Base-by-base conservation (phyloP, 192 early-diverging fungal genomes). In the Coemansia sp. region DNA sequence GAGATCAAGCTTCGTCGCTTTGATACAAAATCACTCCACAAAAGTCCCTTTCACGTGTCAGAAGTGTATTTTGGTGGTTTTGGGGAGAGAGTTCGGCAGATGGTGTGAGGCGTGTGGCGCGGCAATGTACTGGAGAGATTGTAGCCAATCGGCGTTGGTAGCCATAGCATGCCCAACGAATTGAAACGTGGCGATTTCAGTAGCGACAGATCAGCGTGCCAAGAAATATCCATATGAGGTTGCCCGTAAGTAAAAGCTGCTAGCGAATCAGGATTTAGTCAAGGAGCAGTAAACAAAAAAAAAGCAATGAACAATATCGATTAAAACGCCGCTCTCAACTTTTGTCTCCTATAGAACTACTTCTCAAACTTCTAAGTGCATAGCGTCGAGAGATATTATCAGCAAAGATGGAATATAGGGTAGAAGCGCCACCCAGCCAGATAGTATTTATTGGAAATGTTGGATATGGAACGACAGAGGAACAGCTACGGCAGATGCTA, bases 401-500 rank as follows among this genome's bases (percentile, higher is more conserved):
- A 7, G 22, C 16, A 6, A 54, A 28, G 10, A 77, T 71, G 74
- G 69, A 76, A 2, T 38, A 63, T n/a, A 65, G 71, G 64, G 27
- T 56, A 28, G 71, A 78, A n/a, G 28, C 53, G 26, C 52, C 44
- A 24, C 65, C 69, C 23, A 78, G 67, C 56, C 58, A 76, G 32
- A 79, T 76, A 49, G 78, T 76, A 47, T 72, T 76, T 83, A 83
- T 92, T 26, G 89, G 89, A 30, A 93, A 93, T 67, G 92, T 94
- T 44, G 91, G 89, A 0, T 93, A 93, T 72, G 95, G 94, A 56
- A 83, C 91, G 28, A 93, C 95, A 5, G 96, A 98, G 76, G 91
- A 94, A 58, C 94, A 97, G 65, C 78, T 98, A 51, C 87, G 87
- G 48, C 92, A 94, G 51, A 90, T 97, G 38, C 96, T 98, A 58